Evolutionary conservation across 306 rosid species (phyloP).

Genomic region (Acmispon strigosus): DNA sequence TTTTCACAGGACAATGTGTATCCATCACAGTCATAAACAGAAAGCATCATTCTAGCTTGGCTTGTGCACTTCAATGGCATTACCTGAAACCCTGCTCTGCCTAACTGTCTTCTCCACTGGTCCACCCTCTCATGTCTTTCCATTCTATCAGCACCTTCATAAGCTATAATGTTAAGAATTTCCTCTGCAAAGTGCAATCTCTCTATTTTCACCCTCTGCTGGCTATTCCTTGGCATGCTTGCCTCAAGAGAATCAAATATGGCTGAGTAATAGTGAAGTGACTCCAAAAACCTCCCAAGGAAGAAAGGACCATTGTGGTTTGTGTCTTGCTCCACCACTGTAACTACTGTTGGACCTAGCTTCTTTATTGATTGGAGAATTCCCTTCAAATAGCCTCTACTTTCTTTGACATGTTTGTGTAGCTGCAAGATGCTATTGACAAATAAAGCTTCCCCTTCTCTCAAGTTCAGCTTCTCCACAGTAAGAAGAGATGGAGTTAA

Average conservation of each 20-base stretch:
- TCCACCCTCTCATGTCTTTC: slow-evolving; percentile 72
- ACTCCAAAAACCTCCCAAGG: slow-evolving; percentile 70
- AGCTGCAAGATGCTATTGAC: slow-evolving; percentile 52
- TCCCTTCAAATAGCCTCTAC: slow-evolving; percentile 58
- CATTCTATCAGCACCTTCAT: slow-evolving; percentile 50
- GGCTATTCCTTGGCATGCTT: slow-evolving; percentile 46
- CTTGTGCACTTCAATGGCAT: slow-evolving; percentile 60
- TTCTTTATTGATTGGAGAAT: slow-evolving; percentile 65
- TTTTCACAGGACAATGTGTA: slow-evolving; percentile 51
- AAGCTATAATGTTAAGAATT: slow-evolving; percentile 50
- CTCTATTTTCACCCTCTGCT: slow-evolving; percentile 60
- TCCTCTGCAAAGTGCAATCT: slow-evolving; percentile 50
- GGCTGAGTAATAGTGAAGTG: slow-evolving; percentile 75
- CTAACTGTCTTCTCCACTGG: slow-evolving; percentile 71
- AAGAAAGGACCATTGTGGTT: slow-evolving; percentile 84
- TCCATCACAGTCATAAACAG: slow-evolving; percentile 72
- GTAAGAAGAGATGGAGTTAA: slow-evolving; percentile 45
- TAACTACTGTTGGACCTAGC: slow-evolving; percentile 42
- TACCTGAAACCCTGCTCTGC: slow-evolving; percentile 65
- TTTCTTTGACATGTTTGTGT: slow-evolving; percentile 63
- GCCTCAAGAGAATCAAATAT: slow-evolving; percentile 71
- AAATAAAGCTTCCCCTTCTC: slow-evolving; percentile 59
- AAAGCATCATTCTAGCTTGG: slow-evolving; percentile 68
- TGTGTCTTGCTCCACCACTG: slow-evolving; percentile 74
- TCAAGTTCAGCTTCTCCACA: slow-evolving; percentile 49